Conservation (phyloP, 2,329 filamentous ascomycete genomes). For the Pseudogymnoascus sp. region DNA sequence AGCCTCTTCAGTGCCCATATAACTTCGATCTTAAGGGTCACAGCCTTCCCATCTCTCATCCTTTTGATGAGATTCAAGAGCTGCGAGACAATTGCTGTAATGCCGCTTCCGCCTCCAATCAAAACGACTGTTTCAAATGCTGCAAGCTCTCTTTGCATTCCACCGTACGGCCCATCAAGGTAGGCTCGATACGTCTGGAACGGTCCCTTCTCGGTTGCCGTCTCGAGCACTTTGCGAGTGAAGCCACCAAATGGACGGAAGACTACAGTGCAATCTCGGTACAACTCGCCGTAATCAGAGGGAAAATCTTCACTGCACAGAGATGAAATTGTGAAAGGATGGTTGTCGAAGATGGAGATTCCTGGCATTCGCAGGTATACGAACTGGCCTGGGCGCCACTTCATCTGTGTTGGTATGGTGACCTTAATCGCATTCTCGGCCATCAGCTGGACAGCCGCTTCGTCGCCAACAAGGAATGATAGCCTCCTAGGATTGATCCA, state of each 20-base stretch:
- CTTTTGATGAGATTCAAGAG: slow-evolving; percentile 90
- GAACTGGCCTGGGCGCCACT: slow-evolving; percentile 89
- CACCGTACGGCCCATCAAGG: slow-evolving; percentile 89
- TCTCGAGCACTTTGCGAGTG: slow-evolving; percentile 76
- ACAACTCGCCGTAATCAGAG: slow-evolving; percentile 81
- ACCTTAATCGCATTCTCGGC: slow-evolving; percentile 93
- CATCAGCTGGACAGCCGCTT: slow-evolving; percentile 82
- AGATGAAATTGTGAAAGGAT: slow-evolving; percentile 91
- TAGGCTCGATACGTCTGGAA: slow-evolving; percentile 91
- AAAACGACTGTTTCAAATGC: slow-evolving; percentile 91
- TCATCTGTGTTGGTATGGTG: slow-evolving; percentile 86
- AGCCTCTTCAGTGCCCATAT: slow-evolving; percentile 90
- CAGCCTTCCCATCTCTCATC: slow-evolving; percentile 90
- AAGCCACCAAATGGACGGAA: slow-evolving; percentile 91
- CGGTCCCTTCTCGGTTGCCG: slow-evolving; percentile 75
- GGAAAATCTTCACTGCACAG: slow-evolving; percentile 90
- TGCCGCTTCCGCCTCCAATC: slow-evolving; percentile 88
- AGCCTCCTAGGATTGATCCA: slow-evolving; percentile 76
- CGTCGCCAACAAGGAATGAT: slow-evolving; percentile 82
- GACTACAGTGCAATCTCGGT: slow-evolving; percentile 81
- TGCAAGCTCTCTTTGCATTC: slow-evolving; percentile 82
- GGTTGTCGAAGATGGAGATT: slow-evolving; percentile 84
- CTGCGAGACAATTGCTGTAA: slow-evolving; percentile 88
- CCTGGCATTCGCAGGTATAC: slow-evolving; percentile 92
- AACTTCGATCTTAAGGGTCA: slow-evolving; percentile 82